phyloP scores from a whole-genome alignment of 164 flowering plant species.

The Nymphaea thermarum region DNA sequence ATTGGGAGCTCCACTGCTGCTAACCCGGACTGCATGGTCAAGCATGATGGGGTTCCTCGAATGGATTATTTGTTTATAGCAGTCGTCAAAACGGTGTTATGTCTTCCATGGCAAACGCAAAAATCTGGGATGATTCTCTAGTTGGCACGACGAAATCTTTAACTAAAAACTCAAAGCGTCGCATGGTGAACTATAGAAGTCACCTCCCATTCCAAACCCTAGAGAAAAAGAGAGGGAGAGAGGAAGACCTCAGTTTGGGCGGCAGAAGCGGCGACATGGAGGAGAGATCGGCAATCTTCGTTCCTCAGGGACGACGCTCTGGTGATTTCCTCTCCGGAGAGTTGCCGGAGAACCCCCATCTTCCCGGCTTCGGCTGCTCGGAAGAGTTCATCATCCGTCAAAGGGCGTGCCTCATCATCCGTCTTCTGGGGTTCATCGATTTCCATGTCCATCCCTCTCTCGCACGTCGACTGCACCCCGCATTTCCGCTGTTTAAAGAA shows the following conservation, averaged over 20 bases:
- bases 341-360: conserved; percentile 30
- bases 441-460: conserved; percentile 46
- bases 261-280: conserved; percentile 71
- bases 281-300: conserved; percentile 84
- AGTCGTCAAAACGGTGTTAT: too few relatives aligned
- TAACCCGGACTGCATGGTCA: too few relatives aligned
- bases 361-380: conserved; percentile 68
- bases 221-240: not conserved
- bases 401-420: not conserved
- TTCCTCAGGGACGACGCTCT: conserved; percentile 45
- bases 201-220: too few relatives aligned
- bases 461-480: not conserved
- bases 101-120: too few relatives aligned
- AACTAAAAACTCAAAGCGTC: too few relatives aligned
- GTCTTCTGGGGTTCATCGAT: conserved; percentile 19
- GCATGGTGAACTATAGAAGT: too few relatives aligned
- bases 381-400: conserved; percentile 46
- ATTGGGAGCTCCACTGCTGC: too few relatives aligned
- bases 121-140: too few relatives aligned
- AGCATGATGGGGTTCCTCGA: too few relatives aligned
- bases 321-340: conserved; percentile 32
- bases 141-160: too few relatives aligned
- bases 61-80: too few relatives aligned
- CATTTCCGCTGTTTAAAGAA: too few relatives aligned
- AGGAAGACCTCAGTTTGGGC: conserved; percentile 37